These are phyloP conservation scores for Saturnispora ahearnii DNA, from an alignment of 805 yeast genomes.

Conservation along the genomic window DNA sequence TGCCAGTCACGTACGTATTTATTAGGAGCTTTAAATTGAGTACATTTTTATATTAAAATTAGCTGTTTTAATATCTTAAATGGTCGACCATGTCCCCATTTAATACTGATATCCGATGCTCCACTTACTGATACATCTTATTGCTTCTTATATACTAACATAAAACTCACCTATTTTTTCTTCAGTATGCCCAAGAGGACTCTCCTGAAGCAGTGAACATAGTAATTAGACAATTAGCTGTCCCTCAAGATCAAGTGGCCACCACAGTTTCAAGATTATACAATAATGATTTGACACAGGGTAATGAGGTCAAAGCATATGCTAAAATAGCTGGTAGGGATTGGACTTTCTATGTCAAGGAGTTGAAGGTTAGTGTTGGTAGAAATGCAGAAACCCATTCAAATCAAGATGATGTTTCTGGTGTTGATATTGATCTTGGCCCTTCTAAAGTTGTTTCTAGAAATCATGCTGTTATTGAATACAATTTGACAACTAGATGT, in stretches of 20 bases:
- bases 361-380: constrained; percentile 72
- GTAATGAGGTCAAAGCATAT: constrained; percentile 89
- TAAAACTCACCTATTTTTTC: background rate
- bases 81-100: background rate
- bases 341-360: constrained; percentile 92
- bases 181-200: constrained; percentile 35
- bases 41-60: background rate
- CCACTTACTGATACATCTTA: background rate
- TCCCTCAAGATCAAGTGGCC: constrained; percentile 52
- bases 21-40: background rate
- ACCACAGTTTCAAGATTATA: constrained; percentile 67
- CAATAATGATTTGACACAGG: constrained; percentile 62
- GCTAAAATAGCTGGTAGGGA: constrained; percentile 89
- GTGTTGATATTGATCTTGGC: constrained; percentile 80
- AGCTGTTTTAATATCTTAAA: background rate
- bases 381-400: constrained; percentile 51
- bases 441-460: constrained; percentile 97
- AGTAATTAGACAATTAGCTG: constrained; percentile 58
- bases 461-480: constrained; percentile 76
- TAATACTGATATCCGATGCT: background rate
- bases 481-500: constrained; percentile 59
- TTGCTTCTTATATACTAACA: background rate
- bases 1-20: background rate
- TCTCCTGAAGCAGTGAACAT: constrained; percentile 61
- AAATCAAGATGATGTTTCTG: constrained; percentile 16